These are phyloP conservation scores for Sporothrix mexicana DNA, from an alignment of 2,329 filamentous ascomycete species.

Conservation along the genomic window DNA sequence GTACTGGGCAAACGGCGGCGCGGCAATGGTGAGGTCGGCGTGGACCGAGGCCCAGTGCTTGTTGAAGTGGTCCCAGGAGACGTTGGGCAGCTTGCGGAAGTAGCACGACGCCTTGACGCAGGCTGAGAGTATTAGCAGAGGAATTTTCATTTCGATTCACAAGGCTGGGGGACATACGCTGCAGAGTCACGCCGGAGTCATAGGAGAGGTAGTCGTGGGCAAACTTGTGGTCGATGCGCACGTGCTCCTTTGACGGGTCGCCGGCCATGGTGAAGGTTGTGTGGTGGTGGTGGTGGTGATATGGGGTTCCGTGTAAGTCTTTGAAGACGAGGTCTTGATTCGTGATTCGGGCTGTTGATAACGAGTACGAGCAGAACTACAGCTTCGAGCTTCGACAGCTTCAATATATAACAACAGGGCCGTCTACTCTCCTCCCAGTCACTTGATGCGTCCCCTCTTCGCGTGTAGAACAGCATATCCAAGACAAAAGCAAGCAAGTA, in stretches of 20 bases:
- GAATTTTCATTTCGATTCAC: not conserved
- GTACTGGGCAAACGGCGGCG: slow-evolving; percentile 15
- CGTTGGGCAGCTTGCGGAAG: slow-evolving; percentile 9
- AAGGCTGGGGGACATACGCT: not conserved
- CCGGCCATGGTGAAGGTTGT: slow-evolving; percentile 8
- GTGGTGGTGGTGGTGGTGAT: not conserved
- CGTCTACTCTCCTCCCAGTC: not conserved
- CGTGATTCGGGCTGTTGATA: no score
- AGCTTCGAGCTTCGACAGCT: not conserved
- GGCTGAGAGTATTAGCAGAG: not conserved
- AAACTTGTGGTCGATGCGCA: slow-evolving; percentile 30
- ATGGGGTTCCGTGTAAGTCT: not conserved
- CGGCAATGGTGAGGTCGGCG: slow-evolving; percentile 27
- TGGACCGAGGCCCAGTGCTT: slow-evolving; percentile 28
- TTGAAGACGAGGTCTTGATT: not conserved
- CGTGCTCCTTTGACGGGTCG: slow-evolving; percentile 11
- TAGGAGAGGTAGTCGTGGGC: slow-evolving; percentile 27
- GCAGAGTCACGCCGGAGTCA: slow-evolving; percentile 21
- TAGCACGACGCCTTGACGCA: slow-evolving; percentile 31
- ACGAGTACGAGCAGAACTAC: no score
- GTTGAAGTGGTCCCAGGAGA: slow-evolving; percentile 28
- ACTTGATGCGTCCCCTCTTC: not conserved
- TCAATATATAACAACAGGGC: not conserved
- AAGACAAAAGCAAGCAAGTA: not conserved
- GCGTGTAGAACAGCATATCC: not conserved